Conservation (phyloP, 2,329 filamentous ascomycete species). For the Juglanconis sp. region DNA sequence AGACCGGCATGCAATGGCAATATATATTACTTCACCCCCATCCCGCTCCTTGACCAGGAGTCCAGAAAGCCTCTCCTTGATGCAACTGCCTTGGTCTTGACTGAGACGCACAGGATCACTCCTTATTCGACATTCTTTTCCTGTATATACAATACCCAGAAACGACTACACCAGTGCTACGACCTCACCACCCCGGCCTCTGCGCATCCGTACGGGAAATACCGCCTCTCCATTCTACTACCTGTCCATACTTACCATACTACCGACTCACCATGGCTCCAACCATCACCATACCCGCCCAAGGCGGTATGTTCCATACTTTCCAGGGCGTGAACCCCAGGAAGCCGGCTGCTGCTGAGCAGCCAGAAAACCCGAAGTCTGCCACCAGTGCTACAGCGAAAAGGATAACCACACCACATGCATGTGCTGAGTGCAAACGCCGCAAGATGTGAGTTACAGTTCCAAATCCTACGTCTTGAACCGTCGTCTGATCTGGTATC, state of each 20-base stretch:
- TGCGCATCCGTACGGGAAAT: not conserved
- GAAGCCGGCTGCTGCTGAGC: conserved; percentile 44
- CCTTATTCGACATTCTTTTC: not conserved
- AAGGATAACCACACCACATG: conserved; percentile 57
- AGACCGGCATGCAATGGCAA: conserved; percentile 34
- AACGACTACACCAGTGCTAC: not conserved
- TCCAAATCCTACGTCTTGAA: not conserved
- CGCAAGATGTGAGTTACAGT: conserved; percentile 62
- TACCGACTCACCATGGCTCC: conserved; percentile 37
- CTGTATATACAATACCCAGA: conserved; percentile 11
- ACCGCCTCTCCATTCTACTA: not conserved
- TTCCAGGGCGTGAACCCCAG: conserved; percentile 53
- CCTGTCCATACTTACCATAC: conserved; percentile 3
- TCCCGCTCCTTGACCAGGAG: conserved; percentile 30
- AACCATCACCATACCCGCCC: conserved; percentile 43
- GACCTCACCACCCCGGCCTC: not conserved
- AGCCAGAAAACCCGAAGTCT: conserved; percentile 37
- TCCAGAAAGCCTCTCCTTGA: not conserved
- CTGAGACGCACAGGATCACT: not conserved
- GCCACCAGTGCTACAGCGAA: conserved; percentile 38
- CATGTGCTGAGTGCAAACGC: conserved; percentile 74
- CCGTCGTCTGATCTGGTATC: conserved; percentile 24
- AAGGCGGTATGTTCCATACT: conserved; percentile 52
- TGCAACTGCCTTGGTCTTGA: not conserved
- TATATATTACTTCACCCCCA: conserved; percentile 37